phyloP scores from a whole-genome alignment of 805 yeast genomes.

The Yarrowia sp. region DNA sequence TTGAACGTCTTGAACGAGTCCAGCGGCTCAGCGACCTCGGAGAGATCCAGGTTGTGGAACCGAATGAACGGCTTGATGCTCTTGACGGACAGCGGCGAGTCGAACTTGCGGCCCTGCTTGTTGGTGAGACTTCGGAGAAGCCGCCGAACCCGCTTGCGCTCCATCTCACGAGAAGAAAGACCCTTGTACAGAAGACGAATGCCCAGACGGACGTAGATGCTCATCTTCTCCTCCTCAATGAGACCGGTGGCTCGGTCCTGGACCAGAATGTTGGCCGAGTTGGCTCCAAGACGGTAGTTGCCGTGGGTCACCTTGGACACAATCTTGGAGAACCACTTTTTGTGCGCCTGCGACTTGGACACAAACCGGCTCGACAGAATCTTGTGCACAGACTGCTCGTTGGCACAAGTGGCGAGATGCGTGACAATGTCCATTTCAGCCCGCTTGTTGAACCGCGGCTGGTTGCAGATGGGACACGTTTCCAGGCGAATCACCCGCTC shows the following conservation, averaged over 20 bases:
- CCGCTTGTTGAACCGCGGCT: slow-evolving; percentile 52
- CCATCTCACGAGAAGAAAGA: slow-evolving; percentile 51
- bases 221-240: slow-evolving; percentile 90
- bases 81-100: slow-evolving; percentile 59
- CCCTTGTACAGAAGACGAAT: slow-evolving; percentile 81
- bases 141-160: slow-evolving; percentile 55
- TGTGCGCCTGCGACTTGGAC: slow-evolving; percentile 75
- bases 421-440: slow-evolving; percentile 70
- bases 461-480: slow-evolving; percentile 78
- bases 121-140: slow-evolving; percentile 63
- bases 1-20: slow-evolving; percentile 67
- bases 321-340: slow-evolving; percentile 83
- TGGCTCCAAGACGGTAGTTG: slow-evolving; percentile 76
- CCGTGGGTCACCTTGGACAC: slow-evolving; percentile 86
- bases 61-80: slow-evolving; percentile 75
- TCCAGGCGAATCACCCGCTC: slow-evolving; percentile 57
- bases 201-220: slow-evolving; percentile 82
- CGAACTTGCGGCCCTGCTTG: slow-evolving; percentile 84
- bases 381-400: slow-evolving; percentile 66
- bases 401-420: slow-evolving; percentile 84
- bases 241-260: slow-evolving; percentile 89
- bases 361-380: slow-evolving; percentile 66
- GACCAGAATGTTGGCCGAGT: slow-evolving; percentile 90
- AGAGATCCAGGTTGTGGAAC: slow-evolving; percentile 75
- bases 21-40: slow-evolving; percentile 60